Evolutionary conservation across 371 early-diverging fungal species (phyloP), one percentile per base, ranked within the genome.

Genomic region (Batkoa obscura): DNA sequence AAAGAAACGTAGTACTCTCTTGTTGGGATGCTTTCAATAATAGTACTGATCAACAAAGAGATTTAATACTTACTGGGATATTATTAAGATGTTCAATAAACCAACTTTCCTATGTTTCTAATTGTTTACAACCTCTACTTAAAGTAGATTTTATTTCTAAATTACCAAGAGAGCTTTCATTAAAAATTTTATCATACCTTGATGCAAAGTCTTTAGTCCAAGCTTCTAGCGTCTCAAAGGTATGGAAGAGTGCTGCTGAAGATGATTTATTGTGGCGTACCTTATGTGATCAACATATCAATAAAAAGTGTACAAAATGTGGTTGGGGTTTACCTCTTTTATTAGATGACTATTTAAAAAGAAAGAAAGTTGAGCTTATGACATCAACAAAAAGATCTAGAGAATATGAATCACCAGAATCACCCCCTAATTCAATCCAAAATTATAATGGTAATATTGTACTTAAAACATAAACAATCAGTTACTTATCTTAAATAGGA

Each of bases 251-350:
- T 1, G 60, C 90, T 30, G 86, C 94, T 0, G 88, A 95, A 59
- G 90, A 90, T 60, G 89, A 94, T 62, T 64, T 75, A 0, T 66
- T 95, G 32, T 95, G 96, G 96, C 86, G 92, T 56, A 71, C 84
- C 43, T 87, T 95, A 88, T 95, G 96, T 60, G 86, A 84, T 39
- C 94, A 94, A 67, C 96, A 95, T 61, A 94, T 94, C 56, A 90
- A 92, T 68, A 86, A 85, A 62, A 86, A 90, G 60, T 95, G 96
- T 62, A 71, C 72, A 37, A 93, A 85, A 62, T 95, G 96, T 63
- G 96, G 96, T 3, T 95, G 94, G 94, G 92, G 94, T 1, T 62
- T 90, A 42, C 92, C 90, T 13, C 62, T 84, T 47, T 66, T 90
- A 10, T 53, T 58, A 30, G 58, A 58, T 6, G 32, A 63, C 69